Base-by-base conservation (phyloP, 2,329 filamentous ascomycete species). In the Fusarium temperatum region DNA sequence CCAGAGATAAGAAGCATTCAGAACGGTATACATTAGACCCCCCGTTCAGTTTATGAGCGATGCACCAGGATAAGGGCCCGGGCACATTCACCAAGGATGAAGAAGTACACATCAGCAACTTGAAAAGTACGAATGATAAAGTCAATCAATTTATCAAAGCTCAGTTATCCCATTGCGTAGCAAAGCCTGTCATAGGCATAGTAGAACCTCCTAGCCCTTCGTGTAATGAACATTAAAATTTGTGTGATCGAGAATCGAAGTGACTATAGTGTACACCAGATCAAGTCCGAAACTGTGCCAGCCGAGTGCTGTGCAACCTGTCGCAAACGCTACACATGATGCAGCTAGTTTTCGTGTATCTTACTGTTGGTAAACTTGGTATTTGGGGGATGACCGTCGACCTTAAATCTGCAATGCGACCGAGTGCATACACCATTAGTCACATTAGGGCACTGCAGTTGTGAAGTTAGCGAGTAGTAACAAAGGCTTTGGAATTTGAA, bases 321-420 rank as follows among this genome's bases (percentile, higher is more conserved):
- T 18, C 35, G 55, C n/a, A 36, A 35, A 18, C 41, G n/a, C 51
- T 55, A 41, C 35, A 39, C 35, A 48, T n/a, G 8, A 24, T 32
- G 24, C 24, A 36, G 20, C 42, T 35, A 82, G 66, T 83, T 83
- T 20, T 80, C 74, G 24, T 79, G 68, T 38, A 83, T 82, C 51
- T 80, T 76, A 24, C 70, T 62, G 64, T 83, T 84, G 70, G 80
- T 85, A 74, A 86, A 87, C 73, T 85, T 88, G 9, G 88, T 90
- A n/a, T 84, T 85, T 2, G 89, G 89, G 0, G 89, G 89, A 78
- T 91, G 89, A 26, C 86, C 84, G 6, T 87, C 83, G 22, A 83
- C 79, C 6, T 80, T 78, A 77, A 90, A 91, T 70, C 87, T 87
- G 83, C 89, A 91, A 75, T 83, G 86, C 22, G 87, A 86, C 68